Base-by-base conservation (phyloP, 345 rosid species). In the Stellera chamaejasme region DNA sequence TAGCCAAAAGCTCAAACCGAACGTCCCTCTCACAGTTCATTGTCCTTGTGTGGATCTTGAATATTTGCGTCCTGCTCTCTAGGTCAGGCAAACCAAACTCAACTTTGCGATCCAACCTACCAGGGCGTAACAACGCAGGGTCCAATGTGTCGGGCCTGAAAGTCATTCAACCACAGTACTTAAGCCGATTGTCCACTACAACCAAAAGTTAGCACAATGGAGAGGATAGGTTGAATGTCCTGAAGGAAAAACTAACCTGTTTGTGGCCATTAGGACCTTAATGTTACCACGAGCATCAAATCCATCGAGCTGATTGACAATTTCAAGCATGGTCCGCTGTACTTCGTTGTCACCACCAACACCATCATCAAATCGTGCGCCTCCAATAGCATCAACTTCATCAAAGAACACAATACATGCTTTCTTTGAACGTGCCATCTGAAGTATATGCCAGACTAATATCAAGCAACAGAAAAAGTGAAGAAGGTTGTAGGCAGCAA, bases 211-310 rank as follows among this genome's bases (percentile, higher is more conserved):
- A 32, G 3, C 39, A 32, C 2, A 32, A 32, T 2, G 52, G 6
- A 7, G 23, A 27, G 57, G 1, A 5, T 13, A 14, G 44, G 50
- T 53, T 25, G 19, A 61, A 54, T 15, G 12, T 9, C 39, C 39
- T 27, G 43, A 5, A 3, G 47, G 54, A 59, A 10, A 48, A 44
- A 10, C 61, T 52, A 1, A 88, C 98, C 98, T 89, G 76, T 93
- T 93, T 19, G 99, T 93, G 55, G 99, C 99, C 99, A 93, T 93
- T n/a, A 93, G 79, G n/a, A 93, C 99, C 75, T 92, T 89, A 65
- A 93, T 93, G 74, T 93, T 93, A 60, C 97, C 99, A 45, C 97
- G 89, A 16, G 99, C 89, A 44, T 89, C 91, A 57, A 89, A 89
- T 10, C 97, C 95, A 63, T 89, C 97, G 58, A 89, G 89, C 63